Evolutionary conservation across 495 filamentous ascomycete species (phyloP).

Genomic region (Aspergillus nidulans): DNA sequence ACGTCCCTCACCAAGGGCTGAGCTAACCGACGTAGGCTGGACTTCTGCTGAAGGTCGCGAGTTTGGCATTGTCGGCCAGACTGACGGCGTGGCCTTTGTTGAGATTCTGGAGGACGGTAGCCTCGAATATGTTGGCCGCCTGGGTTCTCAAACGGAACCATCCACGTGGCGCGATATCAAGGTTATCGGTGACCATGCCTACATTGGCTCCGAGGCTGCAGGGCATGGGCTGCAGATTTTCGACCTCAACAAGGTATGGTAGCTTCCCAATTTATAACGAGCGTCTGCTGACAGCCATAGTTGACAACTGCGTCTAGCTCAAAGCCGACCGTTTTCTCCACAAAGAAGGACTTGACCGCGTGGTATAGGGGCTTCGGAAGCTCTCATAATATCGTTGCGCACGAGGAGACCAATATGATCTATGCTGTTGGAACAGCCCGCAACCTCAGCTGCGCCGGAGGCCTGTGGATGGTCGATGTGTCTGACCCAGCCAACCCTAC

Average conservation of each 20-base stretch:
- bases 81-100: constrained; percentile 17
- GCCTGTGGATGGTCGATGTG: constrained; percentile 21
- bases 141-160: constrained; percentile 15
- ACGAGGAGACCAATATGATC: constrained; percentile 19
- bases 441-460: constrained; percentile 13
- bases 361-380: constrained; percentile 18
- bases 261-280: neutral
- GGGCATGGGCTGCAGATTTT: constrained; percentile 20
- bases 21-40: constrained; percentile 10
- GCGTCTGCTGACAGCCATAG: neutral
- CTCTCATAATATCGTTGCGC: constrained; percentile 20
- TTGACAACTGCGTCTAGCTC: neutral
- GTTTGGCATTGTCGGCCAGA: constrained; percentile 20
- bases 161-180: constrained; percentile 18
- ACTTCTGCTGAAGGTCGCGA: constrained; percentile 17
- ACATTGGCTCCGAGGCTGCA: constrained; percentile 17
- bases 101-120: constrained; percentile 14
- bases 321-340: constrained; percentile 12
- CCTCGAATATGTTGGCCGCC: constrained; percentile 16
- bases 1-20: neutral
- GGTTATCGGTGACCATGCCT: constrained; percentile 16
- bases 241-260: constrained; percentile 17
- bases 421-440: constrained; percentile 16
- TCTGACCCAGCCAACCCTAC: constrained; percentile 15
- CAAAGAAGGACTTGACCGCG: constrained; percentile 10